Conservation (phyloP, 2,329 filamentous ascomycete genomes). For the Ophiostoma sp. region DNA sequence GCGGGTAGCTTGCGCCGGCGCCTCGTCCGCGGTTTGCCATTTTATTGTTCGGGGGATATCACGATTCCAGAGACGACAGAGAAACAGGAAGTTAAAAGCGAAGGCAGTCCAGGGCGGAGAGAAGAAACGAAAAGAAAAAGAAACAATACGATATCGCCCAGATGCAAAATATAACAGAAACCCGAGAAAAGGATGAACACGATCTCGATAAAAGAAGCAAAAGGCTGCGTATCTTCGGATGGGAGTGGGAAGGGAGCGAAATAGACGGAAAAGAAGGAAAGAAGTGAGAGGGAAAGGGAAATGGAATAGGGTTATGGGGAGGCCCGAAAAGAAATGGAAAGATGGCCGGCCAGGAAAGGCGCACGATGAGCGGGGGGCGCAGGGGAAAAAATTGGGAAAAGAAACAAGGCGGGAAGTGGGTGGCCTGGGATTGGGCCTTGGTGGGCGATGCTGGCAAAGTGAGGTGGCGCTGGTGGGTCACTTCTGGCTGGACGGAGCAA, state of each 20-base stretch:
- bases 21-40: conserved; percentile 22
- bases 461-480: conserved; percentile 22
- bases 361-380: conserved; percentile 3
- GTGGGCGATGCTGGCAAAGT: conserved; percentile 16
- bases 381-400: background rate
- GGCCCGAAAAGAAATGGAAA: conserved; percentile 30
- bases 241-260: background rate
- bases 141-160: background rate
- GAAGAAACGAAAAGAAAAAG: background rate
- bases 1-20: background rate
- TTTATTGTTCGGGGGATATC: background rate
- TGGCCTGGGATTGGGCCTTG: conserved; percentile 11
- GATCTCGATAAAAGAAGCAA: conserved; percentile 14
- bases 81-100: conserved; percentile 1
- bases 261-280: background rate
- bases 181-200: background rate
- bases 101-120: conserved; percentile 10
- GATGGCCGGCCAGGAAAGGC: background rate
- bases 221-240: background rate
- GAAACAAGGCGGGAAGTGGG: conserved; percentile 10
- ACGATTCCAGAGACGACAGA: conserved; percentile 7
- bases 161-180: background rate
- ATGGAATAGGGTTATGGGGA: background rate
- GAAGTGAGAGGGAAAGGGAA: conserved; percentile 12
- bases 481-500: background rate